Percentiles rank a stretch among this genome's conserved stretches.
Conservation (phyloP, 2,329 filamentous ascomycete species). For the Periconia digitata region DNA sequence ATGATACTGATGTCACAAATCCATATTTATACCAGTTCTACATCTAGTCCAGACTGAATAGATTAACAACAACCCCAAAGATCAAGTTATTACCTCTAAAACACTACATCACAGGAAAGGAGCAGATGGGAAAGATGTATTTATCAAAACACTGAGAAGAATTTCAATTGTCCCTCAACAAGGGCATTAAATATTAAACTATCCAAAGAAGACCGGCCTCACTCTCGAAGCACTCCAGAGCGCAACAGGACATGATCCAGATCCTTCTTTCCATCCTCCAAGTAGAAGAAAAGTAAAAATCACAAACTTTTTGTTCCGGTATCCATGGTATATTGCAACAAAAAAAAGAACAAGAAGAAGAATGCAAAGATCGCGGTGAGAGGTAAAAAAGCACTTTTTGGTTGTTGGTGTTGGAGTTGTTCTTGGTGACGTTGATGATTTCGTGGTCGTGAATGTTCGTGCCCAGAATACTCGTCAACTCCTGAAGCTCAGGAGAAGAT, state of each 20-base stretch:
- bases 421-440: neutral
- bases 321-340: constrained; percentile 1
- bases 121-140: too few species aligned
- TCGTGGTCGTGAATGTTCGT: neutral
- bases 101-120: too few species aligned
- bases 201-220: too few species aligned
- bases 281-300: neutral
- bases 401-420: neutral
- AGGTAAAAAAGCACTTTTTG: neutral
- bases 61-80: too few species aligned
- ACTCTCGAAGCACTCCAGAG: neutral
- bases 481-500: neutral
- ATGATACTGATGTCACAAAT: too few species aligned
- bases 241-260: neutral
- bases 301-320: neutral
- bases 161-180: neutral
- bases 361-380: neutral
- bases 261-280: neutral
- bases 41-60: too few species aligned
- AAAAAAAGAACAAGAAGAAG: neutral
- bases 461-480: neutral
- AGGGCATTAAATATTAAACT: constrained; percentile 1
- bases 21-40: too few species aligned
- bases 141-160: neutral
- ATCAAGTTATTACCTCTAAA: too few species aligned